Conservation (phyloP, 306 rosid genomes). For the Crotalaria pallida region DNA sequence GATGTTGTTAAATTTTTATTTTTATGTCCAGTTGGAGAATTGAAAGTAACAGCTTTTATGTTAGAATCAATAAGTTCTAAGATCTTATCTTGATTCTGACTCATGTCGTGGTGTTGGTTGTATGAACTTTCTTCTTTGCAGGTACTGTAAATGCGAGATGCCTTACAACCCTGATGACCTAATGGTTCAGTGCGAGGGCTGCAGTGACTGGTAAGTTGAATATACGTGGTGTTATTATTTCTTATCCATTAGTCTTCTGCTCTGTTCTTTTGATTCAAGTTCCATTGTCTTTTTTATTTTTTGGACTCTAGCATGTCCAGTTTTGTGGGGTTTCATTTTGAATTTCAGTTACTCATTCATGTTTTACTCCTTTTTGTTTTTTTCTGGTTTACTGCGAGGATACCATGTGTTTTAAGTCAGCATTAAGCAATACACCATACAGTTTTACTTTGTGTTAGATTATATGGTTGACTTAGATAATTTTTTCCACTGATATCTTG, state of each 20-base stretch:
- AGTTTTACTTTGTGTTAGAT: constrained; percentile 15
- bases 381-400: constrained; percentile 20
- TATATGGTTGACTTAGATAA: neutral
- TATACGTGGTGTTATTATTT: neutral
- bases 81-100: constrained; percentile 9
- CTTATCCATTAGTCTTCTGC: neutral
- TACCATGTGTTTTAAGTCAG: constrained; percentile 22
- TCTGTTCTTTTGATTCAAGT: neutral
- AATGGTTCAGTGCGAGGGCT: constrained; percentile 96
- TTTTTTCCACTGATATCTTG: neutral
- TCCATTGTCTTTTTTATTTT: constrained; percentile 1
- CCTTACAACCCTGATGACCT: constrained; percentile 97
- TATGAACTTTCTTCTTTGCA: constrained; percentile 36
- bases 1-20: neutral
- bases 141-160: constrained; percentile 99
- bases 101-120: constrained; percentile 17
- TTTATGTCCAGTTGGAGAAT: constrained; percentile 9
- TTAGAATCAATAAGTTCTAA: constrained; percentile 9
- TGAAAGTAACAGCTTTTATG: constrained; percentile 3
- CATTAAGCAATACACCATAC: neutral
- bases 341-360: neutral
- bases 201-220: constrained; percentile 82
- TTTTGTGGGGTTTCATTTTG: constrained; percentile 8
- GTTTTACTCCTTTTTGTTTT: constrained; percentile 16
- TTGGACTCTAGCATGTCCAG: constrained; percentile 7